These are phyloP conservation scores for Parietichytrium sp. DNA, from an alignment of 108 stramenopile genomes.

Conservation along the genomic window DNA sequence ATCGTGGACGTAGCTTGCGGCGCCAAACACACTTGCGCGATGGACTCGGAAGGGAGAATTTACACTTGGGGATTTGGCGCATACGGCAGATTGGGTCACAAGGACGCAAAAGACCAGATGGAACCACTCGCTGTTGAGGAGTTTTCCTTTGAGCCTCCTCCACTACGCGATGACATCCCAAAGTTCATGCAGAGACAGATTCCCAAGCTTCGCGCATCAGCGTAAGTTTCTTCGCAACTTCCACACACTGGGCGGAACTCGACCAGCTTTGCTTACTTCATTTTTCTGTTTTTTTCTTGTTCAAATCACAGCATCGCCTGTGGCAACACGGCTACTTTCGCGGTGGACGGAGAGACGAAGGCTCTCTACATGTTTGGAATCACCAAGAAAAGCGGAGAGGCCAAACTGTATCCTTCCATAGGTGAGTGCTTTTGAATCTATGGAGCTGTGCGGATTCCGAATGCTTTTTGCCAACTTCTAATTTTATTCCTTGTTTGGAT, in stretches of 20 bases:
- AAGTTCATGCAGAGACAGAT: conserved; percentile 37
- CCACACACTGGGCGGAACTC: no score
- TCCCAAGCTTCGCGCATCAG: conserved; percentile 11
- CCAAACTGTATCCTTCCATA: conserved; percentile 6
- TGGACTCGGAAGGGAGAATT: conserved; percentile 47
- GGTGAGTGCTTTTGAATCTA: no score
- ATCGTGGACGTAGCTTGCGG: conserved; percentile 52
- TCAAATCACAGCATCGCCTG: no score
- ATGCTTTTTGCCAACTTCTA: no score
- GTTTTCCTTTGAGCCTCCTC: conserved; percentile 30
- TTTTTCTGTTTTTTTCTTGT: no score
- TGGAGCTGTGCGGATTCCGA: no score
- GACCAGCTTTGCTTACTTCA: no score
- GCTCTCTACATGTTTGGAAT: conserved; percentile 30
- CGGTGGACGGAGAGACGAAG: conserved; percentile 22
- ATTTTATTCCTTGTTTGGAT: no score
- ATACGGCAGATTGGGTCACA: conserved; percentile 57
- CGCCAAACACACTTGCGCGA: conserved; percentile 57
- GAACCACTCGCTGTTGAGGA: conserved; percentile 24
- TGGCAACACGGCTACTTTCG: conserved; percentile 17
- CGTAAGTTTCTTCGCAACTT: no score
- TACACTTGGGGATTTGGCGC: conserved; percentile 59
- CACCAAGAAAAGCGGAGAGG: conserved; percentile 18
- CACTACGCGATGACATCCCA: conserved; percentile 1
- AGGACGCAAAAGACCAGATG: conserved; percentile 5